Evolutionary conservation across 2,329 filamentous ascomycete genomes (phyloP).

Genomic region (Diaporthe vaccinii): DNA sequence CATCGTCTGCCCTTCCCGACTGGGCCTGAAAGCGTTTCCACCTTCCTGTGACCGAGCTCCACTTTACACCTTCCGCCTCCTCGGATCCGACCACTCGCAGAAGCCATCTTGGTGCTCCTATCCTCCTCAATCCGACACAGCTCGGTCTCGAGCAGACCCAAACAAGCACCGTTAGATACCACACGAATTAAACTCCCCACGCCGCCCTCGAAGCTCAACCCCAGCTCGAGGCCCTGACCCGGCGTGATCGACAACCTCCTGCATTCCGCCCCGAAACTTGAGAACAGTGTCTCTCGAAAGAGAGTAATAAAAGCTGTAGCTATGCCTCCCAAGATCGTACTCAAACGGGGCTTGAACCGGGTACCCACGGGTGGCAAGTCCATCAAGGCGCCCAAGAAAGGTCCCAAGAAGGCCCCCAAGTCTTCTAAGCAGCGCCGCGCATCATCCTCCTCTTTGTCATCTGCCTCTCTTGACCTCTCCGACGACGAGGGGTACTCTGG

Average conservation of each 20-base stretch:
- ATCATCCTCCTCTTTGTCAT: slow-evolving; percentile 67
- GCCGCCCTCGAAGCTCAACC: background rate
- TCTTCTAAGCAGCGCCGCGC: slow-evolving; percentile 57
- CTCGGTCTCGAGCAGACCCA: background rate
- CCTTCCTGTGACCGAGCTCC: slow-evolving; percentile 16
- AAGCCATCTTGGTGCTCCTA: background rate
- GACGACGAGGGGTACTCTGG: slow-evolving; percentile 81
- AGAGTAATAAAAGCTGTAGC: background rate
- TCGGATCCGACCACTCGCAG: background rate
- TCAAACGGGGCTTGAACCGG: slow-evolving; percentile 34
- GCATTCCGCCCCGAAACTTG: background rate
- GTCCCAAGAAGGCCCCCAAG: slow-evolving; percentile 35
- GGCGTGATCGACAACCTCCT: background rate
- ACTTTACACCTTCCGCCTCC: slow-evolving; percentile 1
- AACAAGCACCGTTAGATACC: background rate
- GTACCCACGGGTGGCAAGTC: slow-evolving; percentile 39
- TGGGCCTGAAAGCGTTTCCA: slow-evolving; percentile 36
- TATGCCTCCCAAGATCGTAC: slow-evolving; percentile 38
- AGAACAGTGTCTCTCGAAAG: background rate
- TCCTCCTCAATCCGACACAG: background rate
- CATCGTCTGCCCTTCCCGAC: slow-evolving; percentile 41
- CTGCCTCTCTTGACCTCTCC: slow-evolving; percentile 69
- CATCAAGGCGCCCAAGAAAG: slow-evolving; percentile 40
- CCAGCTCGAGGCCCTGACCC: background rate
- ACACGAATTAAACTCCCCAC: background rate